Evolutionary conservation across 257 asterid species (phyloP), one percentile per base, ranked within the genome.

Genomic region (Petunia axillaris): DNA sequence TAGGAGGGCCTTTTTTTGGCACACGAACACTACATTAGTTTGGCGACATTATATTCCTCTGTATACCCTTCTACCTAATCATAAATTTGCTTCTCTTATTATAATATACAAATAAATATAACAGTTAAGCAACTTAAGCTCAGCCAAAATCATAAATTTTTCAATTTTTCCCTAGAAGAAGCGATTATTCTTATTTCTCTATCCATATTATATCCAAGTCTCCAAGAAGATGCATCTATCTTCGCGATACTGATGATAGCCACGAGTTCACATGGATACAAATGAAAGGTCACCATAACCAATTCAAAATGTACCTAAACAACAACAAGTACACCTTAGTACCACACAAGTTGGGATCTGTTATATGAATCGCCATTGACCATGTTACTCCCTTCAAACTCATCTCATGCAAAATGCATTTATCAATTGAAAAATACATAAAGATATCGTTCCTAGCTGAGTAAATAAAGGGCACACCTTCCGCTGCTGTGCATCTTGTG

Each of bases 401-500:
- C 25, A 25, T 25, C 25, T 25, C 25, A 25, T 25, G 25, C 25
- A 25, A 25, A 25, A 25, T 25, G 25, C 25, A 25, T 25, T 25
- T 25, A 25, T 25, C 25, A 25, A 25, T 25, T 25, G 25, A 64
- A 53, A 39, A 39, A n/a, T 8, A 39, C 7, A 41, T 6, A 41
- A 71, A 48, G 77, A 48, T 71, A 48, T 71, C 5, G 35, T 71
- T 71, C 5, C 11, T 71, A 71, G 25, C 36, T 8, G 13, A n/a
- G 14, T 14, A 63, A 54, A 35, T 67, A 81, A 62, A 25, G 25
- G 25, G 5, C 76, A 48, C 79, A 95, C 99, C 98, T 96, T 94
- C 52, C 98, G 87, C 78, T 93, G 99, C 55, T 81, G 93, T 68
- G 85, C 86, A 79, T 94, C 98, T 71, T 86, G 95, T 3, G 98